phyloP scores from a whole-genome alignment of 2,329 filamentous ascomycete species.

The Aciculosporium take region DNA sequence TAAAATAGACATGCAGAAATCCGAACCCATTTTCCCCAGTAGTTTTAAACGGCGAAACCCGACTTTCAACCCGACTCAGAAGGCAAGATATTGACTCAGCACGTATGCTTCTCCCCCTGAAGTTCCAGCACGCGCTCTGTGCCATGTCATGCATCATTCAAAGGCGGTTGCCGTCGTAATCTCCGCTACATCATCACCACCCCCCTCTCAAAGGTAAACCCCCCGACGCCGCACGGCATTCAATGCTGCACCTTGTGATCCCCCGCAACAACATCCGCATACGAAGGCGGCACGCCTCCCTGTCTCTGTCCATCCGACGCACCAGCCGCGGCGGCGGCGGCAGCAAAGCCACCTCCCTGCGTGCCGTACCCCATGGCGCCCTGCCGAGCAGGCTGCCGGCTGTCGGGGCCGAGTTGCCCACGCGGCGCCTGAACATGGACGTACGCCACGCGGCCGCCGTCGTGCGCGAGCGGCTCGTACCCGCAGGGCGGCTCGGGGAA shows the following conservation, averaged over 20 bases:
- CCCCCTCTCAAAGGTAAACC: too few relatives aligned
- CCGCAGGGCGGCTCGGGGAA: constrained; percentile 63
- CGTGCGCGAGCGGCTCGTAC: constrained; percentile 51
- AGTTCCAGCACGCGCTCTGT: too few relatives aligned
- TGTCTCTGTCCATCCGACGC: constrained; percentile 25
- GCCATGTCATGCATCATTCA: too few relatives aligned
- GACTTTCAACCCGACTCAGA: too few relatives aligned
- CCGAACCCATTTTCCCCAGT: neutral
- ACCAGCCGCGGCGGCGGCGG: constrained; percentile 26
- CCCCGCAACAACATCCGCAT: constrained; percentile 77
- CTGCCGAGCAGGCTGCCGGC: constrained; percentile 18
- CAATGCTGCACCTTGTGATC: constrained; percentile 93
- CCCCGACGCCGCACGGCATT: too few relatives aligned
- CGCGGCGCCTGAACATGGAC: constrained; percentile 52
- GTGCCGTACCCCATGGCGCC: constrained; percentile 11
- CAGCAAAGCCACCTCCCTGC: constrained; percentile 10
- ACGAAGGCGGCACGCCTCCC: constrained; percentile 56
- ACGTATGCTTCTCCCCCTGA: too few relatives aligned
- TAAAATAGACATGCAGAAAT: neutral
- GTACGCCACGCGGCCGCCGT: constrained; percentile 53
- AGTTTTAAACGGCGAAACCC: neutral
- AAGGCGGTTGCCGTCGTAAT: too few relatives aligned
- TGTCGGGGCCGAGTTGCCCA: constrained; percentile 21
- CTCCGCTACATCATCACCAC: too few relatives aligned
- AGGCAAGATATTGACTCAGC: too few relatives aligned